Evolutionary conservation across 345 rosid genomes (phyloP), one percentile per base, ranked within the genome.

Genomic region (Populus alba): DNA sequence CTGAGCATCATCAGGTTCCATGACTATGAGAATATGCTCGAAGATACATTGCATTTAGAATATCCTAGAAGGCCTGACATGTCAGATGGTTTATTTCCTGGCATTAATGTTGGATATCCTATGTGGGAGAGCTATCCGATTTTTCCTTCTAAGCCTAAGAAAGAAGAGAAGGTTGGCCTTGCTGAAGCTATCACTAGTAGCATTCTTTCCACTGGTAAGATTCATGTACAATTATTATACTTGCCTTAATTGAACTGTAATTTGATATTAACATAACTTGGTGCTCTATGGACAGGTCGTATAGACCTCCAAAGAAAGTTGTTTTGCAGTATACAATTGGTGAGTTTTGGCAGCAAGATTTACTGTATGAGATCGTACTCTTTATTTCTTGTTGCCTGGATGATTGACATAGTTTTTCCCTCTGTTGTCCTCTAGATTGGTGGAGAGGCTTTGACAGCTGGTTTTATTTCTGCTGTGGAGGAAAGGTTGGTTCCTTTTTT

Each of bases 131-230:
- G 80, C 84, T 91, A 86, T 79, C 89, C 91, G 29, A 79, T 86
- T 76, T 88, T 89, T 45, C 75, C 89, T 77, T 72, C 81, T 62
- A 92, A 90, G 85, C 92, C 97, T 45, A 94, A 89, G 86, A 96
- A 89, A 80, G 99, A 91, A 89, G 99, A 96, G 86, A 96, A 91
- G 81, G 89, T 94, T 81, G 97, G 99, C 81, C 93, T 96, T 33
- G 98, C 99, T 20, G 97, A 96, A 88, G 99, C 97, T 68, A 90
- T 94, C 79, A 82, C 90, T 31, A 84, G 87, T 79, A 96, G 98
- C 87, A 89, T 96, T 79, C 98, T 94, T 80, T 92, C 93, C 65
- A 86, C 91, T 43, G 99, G 99, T 94, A 22, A 87, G 80, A 80
- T 68, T 80, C 77, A 10, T n/a, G 63, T 70, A 37, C 35, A 35